Percentiles rank a stretch among this genome's conserved stretches.
Evolutionary conservation across 768 basidiomycete genomes (phyloP).

Genomic region (Hebeloma cylindrosporum): DNA sequence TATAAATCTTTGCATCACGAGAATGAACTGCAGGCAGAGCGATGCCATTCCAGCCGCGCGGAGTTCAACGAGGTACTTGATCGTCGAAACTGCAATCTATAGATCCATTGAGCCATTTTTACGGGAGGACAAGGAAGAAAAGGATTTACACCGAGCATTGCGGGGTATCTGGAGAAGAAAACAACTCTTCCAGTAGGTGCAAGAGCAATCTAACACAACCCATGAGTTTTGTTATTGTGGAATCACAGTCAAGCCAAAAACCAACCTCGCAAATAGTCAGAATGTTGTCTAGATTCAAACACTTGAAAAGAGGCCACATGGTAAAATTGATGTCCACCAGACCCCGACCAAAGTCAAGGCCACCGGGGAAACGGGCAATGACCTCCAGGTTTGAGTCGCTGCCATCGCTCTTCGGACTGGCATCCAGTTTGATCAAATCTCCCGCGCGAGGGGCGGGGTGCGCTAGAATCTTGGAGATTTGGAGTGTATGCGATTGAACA

Average conservation of each 20-base stretch:
- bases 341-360: constrained; percentile 88
- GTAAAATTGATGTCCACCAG: constrained; percentile 94
- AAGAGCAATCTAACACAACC: constrained; percentile 68
- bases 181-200: constrained; percentile 84
- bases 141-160: constrained; percentile 78
- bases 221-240: neutral
- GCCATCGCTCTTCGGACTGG: constrained; percentile 62
- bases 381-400: constrained; percentile 67
- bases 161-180: constrained; percentile 86
- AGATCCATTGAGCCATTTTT: constrained; percentile 1
- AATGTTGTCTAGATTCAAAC: constrained; percentile 90
- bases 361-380: constrained; percentile 89
- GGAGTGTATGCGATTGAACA: constrained; percentile 88
- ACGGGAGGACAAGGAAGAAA: neutral
- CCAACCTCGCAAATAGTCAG: constrained; percentile 86
- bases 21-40: constrained; percentile 81
- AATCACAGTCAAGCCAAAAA: neutral
- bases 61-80: constrained; percentile 89
- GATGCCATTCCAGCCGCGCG: constrained; percentile 92
- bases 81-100: constrained; percentile 83
- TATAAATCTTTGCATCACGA: constrained; percentile 88
- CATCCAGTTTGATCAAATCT: constrained; percentile 83
- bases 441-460: constrained; percentile 87
- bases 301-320: constrained; percentile 96
- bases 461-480: constrained; percentile 84